Base-by-base conservation (phyloP, 331 rosid species). In the Acacia pycnantha region DNA sequence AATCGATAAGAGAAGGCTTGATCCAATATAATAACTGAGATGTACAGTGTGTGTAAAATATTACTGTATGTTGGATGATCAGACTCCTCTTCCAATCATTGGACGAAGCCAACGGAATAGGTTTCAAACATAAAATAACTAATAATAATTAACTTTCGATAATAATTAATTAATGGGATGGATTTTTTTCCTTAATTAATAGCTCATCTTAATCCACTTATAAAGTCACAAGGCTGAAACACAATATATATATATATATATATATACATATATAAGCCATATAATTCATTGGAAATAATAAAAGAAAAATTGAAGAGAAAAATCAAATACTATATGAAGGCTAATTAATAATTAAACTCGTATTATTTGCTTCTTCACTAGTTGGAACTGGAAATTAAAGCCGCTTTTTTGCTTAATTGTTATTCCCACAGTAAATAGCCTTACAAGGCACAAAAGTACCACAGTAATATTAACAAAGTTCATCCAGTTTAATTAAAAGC, bases 351-450 rank as follows among this genome's bases (percentile, higher is more conserved):
- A 2, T 46, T 51, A 56, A n/a, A 8, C 7, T 59, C 18, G 11
- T 19, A 21, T 37, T 5, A 35, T 35, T 26, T 59, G 35, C 67
- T 26, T 59, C 33, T 59, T 24, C 8, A 22, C 66, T 11, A 12
- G 37, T 77, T 53, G 21, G 43, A 66, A 65, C 43, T 29, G 62
- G 62, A 77, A 51, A 19, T 51, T 0, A n/a, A 70, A n/a, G 48
- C 27, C 44, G 18, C 1, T 3, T 68, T 58, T 19, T 68, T 21
- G 48, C 31, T 68, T 22, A 58, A 58, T 58, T 19, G 11, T 27
- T 21, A 35, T 37, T 37, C 13, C 27, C 29, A 68, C 73, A 68
- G 73, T 40, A 47, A 83, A 50, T 83, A 41, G 65, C 54, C 83
- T 79, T 56, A 56, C 75, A 53, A 64, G 35, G 21, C 31, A 37